A percentile compares a stretch with the other conserved stretches of the same genome.
These are phyloP conservation scores for Rhynchospora tenuis DNA, from an alignment of 176 grass and related monocot species.

Conservation along the genomic window DNA sequence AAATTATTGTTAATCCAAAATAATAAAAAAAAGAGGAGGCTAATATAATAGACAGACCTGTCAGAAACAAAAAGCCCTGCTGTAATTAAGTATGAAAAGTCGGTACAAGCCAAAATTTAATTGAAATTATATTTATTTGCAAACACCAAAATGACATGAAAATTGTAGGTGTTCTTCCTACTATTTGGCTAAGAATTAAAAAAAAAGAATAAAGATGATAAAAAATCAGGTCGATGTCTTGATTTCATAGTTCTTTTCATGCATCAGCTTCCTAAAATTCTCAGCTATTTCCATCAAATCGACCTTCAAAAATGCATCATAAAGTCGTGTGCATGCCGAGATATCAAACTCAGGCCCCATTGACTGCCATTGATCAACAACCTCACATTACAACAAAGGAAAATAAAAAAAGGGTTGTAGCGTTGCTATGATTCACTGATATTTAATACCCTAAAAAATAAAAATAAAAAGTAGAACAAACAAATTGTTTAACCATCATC, in stretches of 20 bases:
- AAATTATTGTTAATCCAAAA: too few species aligned
- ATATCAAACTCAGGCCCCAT: conserved; percentile 68
- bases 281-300: conserved; percentile 35
- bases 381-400: too few species aligned
- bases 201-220: background rate
- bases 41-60: background rate
- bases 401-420: too few species aligned
- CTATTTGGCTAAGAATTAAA: background rate
- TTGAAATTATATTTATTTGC: background rate
- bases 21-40: too few species aligned
- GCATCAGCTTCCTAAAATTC: conserved; percentile 50
- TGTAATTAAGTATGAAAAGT: background rate
- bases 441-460: too few species aligned
- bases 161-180: background rate
- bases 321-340: conserved; percentile 44
- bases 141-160: background rate
- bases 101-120: background rate
- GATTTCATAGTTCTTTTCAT: conserved; percentile 6
- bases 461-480: too few species aligned
- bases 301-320: conserved; percentile 29
- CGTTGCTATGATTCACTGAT: too few species aligned
- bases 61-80: background rate
- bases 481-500: too few species aligned
- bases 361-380: conserved; percentile 68
- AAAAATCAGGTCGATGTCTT: background rate